Percentiles rank a stretch among this genome's conserved stretches.
phyloP scores from a whole-genome alignment of 2,329 filamentous ascomycete species.

The Cladosporium sp. region DNA sequence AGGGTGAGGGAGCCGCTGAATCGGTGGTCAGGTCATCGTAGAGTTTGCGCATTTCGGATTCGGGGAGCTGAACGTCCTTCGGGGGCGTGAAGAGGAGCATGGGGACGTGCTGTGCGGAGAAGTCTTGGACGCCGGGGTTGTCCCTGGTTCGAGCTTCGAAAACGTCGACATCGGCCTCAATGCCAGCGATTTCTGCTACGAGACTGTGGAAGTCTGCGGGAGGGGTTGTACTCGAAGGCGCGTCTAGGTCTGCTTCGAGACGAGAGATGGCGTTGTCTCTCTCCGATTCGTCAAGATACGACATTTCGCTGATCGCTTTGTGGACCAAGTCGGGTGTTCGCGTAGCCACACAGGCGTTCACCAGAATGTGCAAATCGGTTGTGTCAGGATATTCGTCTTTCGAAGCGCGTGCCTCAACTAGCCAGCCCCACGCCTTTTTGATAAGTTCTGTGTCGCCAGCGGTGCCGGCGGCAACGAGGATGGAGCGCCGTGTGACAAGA shows the following conservation, averaged over 20 bases:
- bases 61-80: conserved; percentile 14
- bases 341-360: conserved; percentile 20
- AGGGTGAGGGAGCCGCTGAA: conserved; percentile 17
- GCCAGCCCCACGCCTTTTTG: conserved; percentile 25
- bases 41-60: conserved; percentile 30
- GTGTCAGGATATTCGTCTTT: conserved; percentile 14
- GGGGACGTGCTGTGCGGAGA: conserved; percentile 30
- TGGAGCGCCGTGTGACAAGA: conserved; percentile 29
- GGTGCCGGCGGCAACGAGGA: conserved; percentile 31
- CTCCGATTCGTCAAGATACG: conserved; percentile 1
- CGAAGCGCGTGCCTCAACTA: conserved; percentile 18
- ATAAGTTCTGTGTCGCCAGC: conserved; percentile 25
- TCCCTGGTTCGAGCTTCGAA: conserved; percentile 19
- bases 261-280: background rate
- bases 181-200: conserved; percentile 14
- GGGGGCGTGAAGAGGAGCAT: conserved; percentile 29
- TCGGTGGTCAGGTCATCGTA: conserved; percentile 43
- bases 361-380: conserved; percentile 24
- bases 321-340: conserved; percentile 18
- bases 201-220: conserved; percentile 6
- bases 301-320: conserved; percentile 13
- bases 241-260: background rate
- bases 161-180: conserved; percentile 21
- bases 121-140: conserved; percentile 25
- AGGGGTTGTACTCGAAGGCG: too few species aligned